Conservation (phyloP, 192 early-diverging fungal genomes). For the Gamsiella multidivaricata region DNA sequence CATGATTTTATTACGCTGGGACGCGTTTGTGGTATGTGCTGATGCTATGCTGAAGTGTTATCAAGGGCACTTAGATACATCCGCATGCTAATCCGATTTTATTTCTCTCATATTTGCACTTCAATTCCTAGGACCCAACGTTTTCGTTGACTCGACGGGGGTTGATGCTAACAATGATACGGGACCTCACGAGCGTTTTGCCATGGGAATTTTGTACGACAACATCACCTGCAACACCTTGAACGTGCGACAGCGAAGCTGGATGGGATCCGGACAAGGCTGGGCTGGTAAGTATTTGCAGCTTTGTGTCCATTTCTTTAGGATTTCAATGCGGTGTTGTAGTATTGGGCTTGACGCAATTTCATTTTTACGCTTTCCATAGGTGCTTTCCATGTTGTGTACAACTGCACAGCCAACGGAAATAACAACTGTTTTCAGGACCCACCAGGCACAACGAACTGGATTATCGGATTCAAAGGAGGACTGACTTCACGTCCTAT, state of each 20-base stretch:
- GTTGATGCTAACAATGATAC: slow-evolving; percentile 47
- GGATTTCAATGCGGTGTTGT: not conserved
- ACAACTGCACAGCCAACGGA: slow-evolving; percentile 20
- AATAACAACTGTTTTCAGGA: slow-evolving; percentile 47
- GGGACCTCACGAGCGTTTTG: slow-evolving; percentile 49
- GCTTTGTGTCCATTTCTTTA: not conserved
- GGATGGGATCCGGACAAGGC: slow-evolving; percentile 55
- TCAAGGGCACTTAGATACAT: too few species aligned
- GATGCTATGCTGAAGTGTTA: too few species aligned
- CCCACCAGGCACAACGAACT: slow-evolving; percentile 33
- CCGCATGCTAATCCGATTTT: too few species aligned
- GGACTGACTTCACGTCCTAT: not conserved
- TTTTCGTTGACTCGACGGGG: slow-evolving; percentile 46
- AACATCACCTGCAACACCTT: slow-evolving; percentile 40
- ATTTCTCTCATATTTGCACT: too few species aligned
- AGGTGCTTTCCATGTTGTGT: slow-evolving; percentile 49
- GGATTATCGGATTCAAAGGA: slow-evolving; percentile 38
- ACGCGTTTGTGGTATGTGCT: slow-evolving; percentile 43
- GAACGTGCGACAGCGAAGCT: slow-evolving; percentile 33
- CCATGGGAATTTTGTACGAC: slow-evolving; percentile 48
- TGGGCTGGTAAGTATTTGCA: slow-evolving; percentile 35
- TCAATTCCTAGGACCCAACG: slow-evolving; percentile 44
- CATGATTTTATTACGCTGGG: slow-evolving; percentile 48
- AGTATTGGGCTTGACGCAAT: too few species aligned
- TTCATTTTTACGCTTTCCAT: not conserved